A percentile compares a stretch with the other conserved stretches of the same genome.
These are phyloP conservation scores for Aureobasidium sp. DNA, from an alignment of 2,329 filamentous ascomycete species.

Conservation along the genomic window DNA sequence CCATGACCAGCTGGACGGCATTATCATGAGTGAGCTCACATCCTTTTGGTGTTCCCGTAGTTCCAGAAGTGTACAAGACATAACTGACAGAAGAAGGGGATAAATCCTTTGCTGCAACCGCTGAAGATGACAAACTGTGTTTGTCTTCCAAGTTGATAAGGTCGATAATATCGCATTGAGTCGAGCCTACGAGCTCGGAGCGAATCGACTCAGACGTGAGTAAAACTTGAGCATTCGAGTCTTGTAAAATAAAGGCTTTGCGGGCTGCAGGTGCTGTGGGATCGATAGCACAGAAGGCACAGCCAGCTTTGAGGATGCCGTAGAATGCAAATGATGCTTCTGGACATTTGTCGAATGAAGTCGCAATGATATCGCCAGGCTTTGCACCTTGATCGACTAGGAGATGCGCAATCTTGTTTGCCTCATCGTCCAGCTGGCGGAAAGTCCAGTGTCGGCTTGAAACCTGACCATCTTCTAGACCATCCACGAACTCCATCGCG, in stretches of 20 bases:
- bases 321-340: slow-evolving; percentile 78
- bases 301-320: slow-evolving; percentile 75
- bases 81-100: slow-evolving; percentile 60
- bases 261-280: slow-evolving; percentile 63
- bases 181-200: background rate
- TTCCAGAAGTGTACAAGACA: slow-evolving; percentile 81
- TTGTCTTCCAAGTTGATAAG: slow-evolving; percentile 32
- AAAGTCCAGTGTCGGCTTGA: slow-evolving; percentile 63
- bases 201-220: slow-evolving; percentile 40
- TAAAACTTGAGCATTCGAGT: slow-evolving; percentile 61
- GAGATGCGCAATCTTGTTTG: slow-evolving; percentile 65
- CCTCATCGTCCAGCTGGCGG: slow-evolving; percentile 59
- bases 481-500: slow-evolving; percentile 63
- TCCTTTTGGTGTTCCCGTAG: slow-evolving; percentile 79
- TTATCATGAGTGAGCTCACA: slow-evolving; percentile 87
- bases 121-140: slow-evolving; percentile 30
- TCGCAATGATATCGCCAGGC: slow-evolving; percentile 59
- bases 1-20: slow-evolving; percentile 79
- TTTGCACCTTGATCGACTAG: slow-evolving; percentile 45
- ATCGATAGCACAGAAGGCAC: slow-evolving; percentile 74
- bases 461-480: slow-evolving; percentile 42
- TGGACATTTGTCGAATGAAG: slow-evolving; percentile 79
- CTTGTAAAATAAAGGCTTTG: slow-evolving; percentile 70
- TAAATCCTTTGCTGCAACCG: slow-evolving; percentile 30
- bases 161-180: slow-evolving; percentile 36